Conservation (phyloP, 305 asterid genomes). For the Rubia peregrina region DNA sequence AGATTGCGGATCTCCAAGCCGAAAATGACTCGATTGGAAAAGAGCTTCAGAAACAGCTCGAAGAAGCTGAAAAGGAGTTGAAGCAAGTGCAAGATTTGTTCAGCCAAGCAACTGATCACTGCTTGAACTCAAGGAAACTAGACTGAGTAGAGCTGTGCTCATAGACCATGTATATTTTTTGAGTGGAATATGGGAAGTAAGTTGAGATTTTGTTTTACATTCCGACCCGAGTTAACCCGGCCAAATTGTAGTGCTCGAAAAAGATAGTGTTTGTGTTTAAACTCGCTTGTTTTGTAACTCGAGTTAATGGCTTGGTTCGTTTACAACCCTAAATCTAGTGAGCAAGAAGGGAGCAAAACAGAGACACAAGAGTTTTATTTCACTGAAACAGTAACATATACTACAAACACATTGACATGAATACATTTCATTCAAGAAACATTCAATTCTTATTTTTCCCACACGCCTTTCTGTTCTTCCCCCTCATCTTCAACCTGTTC, state of each 20-base stretch:
- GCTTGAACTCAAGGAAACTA: slow-evolving; percentile 72
- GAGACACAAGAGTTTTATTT: neutral
- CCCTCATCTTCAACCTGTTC: slow-evolving; percentile 41
- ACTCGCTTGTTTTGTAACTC: too few species aligned
- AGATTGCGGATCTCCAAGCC: slow-evolving; percentile 77
- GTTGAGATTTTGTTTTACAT: too few species aligned
- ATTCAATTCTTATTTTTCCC: slow-evolving; percentile 12
- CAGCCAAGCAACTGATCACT: slow-evolving; percentile 51
- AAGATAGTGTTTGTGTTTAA: too few species aligned
- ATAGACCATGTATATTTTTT: neutral
- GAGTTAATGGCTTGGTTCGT: too few species aligned
- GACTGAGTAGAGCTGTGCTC: slow-evolving; percentile 23
- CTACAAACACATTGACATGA: neutral
- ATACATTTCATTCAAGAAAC: neutral
- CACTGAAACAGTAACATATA: neutral
- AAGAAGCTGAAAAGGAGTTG: too few species aligned
- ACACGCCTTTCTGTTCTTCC: slow-evolving; percentile 15
- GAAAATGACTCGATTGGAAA: slow-evolving; percentile 41
- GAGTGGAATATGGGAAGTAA: neutral
- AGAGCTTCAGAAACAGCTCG: too few species aligned
- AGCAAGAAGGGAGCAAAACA: too few species aligned
- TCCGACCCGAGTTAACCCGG: too few species aligned
- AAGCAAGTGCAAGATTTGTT: too few species aligned
- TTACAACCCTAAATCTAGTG: too few species aligned
- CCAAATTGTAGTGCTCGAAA: too few species aligned